phyloP scores from a whole-genome alignment of 257 asterid species.

The Plectranthus barbatus region DNA sequence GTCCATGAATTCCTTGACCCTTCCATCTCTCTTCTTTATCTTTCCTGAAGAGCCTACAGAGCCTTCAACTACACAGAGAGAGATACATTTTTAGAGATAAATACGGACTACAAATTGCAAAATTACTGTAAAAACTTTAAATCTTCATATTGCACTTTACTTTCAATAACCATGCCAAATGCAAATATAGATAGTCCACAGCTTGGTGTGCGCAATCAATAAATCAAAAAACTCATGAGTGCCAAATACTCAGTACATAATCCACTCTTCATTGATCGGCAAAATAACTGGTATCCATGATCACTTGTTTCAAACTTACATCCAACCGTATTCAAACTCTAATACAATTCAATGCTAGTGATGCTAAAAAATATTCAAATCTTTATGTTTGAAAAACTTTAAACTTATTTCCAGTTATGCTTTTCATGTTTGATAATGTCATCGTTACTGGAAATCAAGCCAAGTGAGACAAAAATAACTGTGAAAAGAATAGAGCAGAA shows the following conservation, averaged over 20 bases:
- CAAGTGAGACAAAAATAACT: neutral
- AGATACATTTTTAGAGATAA: neutral
- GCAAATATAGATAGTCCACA: neutral
- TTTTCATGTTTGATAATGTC: neutral
- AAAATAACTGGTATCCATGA: neutral
- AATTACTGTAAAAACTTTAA: neutral
- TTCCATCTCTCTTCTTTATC: slow-evolving; percentile 31
- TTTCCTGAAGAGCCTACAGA: slow-evolving; percentile 53
- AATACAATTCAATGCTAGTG: neutral
- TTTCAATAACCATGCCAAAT: neutral
- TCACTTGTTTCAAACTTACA: neutral
- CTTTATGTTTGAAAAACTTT: neutral
- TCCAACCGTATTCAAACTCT: neutral
- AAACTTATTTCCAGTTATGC: neutral
- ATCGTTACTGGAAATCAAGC: neutral
- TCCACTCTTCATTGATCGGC: neutral
- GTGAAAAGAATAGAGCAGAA: neutral
- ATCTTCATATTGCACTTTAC: neutral
- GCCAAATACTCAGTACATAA: neutral
- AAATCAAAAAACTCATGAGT: neutral
- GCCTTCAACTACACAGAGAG: slow-evolving; percentile 46
- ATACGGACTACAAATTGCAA: neutral
- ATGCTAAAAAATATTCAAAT: neutral
- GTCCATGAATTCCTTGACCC: slow-evolving; percentile 21
- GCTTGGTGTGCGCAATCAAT: neutral